phyloP scores from a whole-genome alignment of 495 filamentous ascomycete species.

The Barbatosphaeria neglecta region DNA sequence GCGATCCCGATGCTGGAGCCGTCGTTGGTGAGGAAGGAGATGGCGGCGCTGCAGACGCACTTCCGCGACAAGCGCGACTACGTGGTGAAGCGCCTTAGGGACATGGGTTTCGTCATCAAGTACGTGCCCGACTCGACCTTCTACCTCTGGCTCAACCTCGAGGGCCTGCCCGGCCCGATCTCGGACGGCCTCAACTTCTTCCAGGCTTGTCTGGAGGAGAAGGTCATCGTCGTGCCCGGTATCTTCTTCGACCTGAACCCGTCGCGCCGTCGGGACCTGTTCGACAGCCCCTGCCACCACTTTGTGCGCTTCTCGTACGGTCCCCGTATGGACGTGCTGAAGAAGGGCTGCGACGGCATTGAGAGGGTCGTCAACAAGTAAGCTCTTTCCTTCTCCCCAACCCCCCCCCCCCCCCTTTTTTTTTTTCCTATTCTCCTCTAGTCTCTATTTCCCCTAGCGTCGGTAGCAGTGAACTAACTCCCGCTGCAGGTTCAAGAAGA shows the following conservation, averaged over 20 bases:
- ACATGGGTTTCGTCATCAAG: slow-evolving; percentile 75
- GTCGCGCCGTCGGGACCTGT: slow-evolving; percentile 75
- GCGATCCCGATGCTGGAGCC: slow-evolving; percentile 88
- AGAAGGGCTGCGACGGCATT: slow-evolving; percentile 79
- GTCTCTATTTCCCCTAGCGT: neutral
- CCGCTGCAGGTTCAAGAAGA: too few relatives aligned
- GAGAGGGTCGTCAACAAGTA: slow-evolving; percentile 69
- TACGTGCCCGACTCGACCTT: slow-evolving; percentile 82
- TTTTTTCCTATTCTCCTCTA: too few relatives aligned
- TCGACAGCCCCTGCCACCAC: slow-evolving; percentile 91
- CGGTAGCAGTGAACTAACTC: too few relatives aligned
- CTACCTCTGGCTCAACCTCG: slow-evolving; percentile 57
- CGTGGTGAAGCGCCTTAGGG: slow-evolving; percentile 60
- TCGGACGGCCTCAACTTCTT: slow-evolving; percentile 94
- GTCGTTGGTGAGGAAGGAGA: slow-evolving; percentile 64
- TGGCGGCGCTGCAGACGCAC: slow-evolving; percentile 77
- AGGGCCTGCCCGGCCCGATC: slow-evolving; percentile 59
- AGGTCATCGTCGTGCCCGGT: slow-evolving; percentile 89
- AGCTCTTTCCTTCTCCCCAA: slow-evolving; percentile 22
- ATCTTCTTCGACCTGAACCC: slow-evolving; percentile 93
- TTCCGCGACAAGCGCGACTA: slow-evolving; percentile 88
- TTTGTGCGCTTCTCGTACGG: slow-evolving; percentile 90
- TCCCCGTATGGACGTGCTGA: slow-evolving; percentile 75
- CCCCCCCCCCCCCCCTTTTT: too few relatives aligned
- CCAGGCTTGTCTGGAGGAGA: slow-evolving; percentile 80